Conservation (phyloP, 2,329 filamentous ascomycete species). For the Rachicladosporium sp. region DNA sequence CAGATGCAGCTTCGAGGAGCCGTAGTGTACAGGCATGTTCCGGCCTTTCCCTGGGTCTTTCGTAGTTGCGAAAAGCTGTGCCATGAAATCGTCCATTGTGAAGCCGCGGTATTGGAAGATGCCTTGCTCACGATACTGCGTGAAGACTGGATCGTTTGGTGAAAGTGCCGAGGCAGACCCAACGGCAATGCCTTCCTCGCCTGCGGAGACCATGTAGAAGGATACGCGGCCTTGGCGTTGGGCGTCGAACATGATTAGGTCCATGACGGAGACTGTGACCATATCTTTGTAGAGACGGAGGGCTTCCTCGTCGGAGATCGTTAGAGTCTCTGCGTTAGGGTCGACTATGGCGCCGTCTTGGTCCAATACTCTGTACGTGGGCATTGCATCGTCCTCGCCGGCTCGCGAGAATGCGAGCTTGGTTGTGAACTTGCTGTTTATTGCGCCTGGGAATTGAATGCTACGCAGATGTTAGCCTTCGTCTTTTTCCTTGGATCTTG, state of each 20-base stretch:
- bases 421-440: constrained; percentile 85
- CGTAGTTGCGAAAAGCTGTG: constrained; percentile 78
- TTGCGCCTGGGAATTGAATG: constrained; percentile 74
- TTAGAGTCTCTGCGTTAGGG: constrained; percentile 49
- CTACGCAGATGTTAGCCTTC: constrained; percentile 22
- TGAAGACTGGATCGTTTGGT: constrained; percentile 82
- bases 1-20: constrained; percentile 70
- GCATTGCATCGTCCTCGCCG: constrained; percentile 59
- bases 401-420: constrained; percentile 66
- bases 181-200: constrained; percentile 87
- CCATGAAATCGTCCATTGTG: constrained; percentile 82
- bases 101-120: constrained; percentile 86
- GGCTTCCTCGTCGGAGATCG: constrained; percentile 53
- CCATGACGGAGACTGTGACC: constrained; percentile 70
- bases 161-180: constrained; percentile 74
- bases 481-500: background rate
- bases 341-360: constrained; percentile 79
- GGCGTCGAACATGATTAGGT: constrained; percentile 94
- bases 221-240: constrained; percentile 86
- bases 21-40: constrained; percentile 98
- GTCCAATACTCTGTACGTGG: constrained; percentile 85
- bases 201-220: constrained; percentile 94
- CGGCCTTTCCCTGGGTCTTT: constrained; percentile 69
- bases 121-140: constrained; percentile 87
- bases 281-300: constrained; percentile 52